These are phyloP conservation scores for Stenocarpella maydis DNA, from an alignment of 2,329 filamentous ascomycete species.

Conservation along the genomic window DNA sequence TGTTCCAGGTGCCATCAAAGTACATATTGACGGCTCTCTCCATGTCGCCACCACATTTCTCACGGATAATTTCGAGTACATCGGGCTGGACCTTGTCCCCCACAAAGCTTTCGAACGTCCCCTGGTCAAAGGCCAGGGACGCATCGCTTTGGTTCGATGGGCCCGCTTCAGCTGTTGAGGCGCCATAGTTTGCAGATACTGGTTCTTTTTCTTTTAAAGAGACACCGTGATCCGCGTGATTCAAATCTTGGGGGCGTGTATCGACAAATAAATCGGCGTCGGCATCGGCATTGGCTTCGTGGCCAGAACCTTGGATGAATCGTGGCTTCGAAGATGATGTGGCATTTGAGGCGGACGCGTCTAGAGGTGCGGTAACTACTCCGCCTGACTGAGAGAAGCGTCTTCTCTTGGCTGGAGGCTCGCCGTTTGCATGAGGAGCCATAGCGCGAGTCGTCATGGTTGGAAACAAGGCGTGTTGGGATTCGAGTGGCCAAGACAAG, in stretches of 20 bases:
- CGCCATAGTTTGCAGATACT: constrained; percentile 37
- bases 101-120: constrained; percentile 66
- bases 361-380: constrained; percentile 21
- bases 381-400: constrained; percentile 38
- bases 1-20: constrained; percentile 73
- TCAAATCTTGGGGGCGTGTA: neutral
- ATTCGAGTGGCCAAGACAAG: neutral
- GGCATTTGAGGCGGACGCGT: constrained; percentile 6
- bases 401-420: constrained; percentile 34
- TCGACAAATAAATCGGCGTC: constrained; percentile 39
- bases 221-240: accelerated
- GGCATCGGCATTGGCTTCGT: constrained; percentile 36
- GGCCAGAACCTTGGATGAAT: constrained; percentile 39
- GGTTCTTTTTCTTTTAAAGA: constrained; percentile 5
- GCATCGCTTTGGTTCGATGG: constrained; percentile 40
- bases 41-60: constrained; percentile 64
- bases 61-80: constrained; percentile 58
- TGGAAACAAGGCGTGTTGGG: neutral
- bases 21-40: constrained; percentile 75
- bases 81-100: constrained; percentile 63
- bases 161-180: constrained; percentile 26
- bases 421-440: constrained; percentile 29
- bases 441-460: constrained; percentile 40
- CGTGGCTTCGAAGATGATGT: constrained; percentile 27
- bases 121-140: constrained; percentile 60